Conservation (phyloP, 108 stramenopile species). For the Skeletonema tropicum region DNA sequence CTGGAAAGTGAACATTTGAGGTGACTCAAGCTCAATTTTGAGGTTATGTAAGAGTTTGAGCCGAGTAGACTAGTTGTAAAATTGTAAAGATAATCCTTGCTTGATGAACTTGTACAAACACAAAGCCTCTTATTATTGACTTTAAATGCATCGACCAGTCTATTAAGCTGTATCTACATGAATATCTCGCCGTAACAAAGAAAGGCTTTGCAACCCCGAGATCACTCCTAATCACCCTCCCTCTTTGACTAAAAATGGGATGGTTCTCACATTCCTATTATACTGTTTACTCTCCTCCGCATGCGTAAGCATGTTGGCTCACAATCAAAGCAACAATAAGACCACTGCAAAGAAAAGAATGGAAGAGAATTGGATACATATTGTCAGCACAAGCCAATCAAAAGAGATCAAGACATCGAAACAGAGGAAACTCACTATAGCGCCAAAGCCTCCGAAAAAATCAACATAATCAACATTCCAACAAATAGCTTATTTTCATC, state of each 20-base stretch:
- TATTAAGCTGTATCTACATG: slow-evolving; percentile 6
- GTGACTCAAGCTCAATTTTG: neutral
- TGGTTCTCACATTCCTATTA: neutral
- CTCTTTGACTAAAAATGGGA: neutral
- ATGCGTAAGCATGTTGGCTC: slow-evolving; percentile 64
- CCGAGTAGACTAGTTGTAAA: neutral
- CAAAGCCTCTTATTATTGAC: slow-evolving; percentile 3
- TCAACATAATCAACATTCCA: slow-evolving; percentile 89
- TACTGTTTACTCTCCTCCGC: slow-evolving; percentile 20
- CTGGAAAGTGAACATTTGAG: neutral
- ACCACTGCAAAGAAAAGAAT: slow-evolving; percentile 32
- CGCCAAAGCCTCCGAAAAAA: slow-evolving; percentile 84
- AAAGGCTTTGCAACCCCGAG: neutral
- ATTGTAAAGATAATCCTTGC: neutral
- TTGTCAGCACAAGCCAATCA: neutral
- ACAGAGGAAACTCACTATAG: slow-evolving; percentile 56
- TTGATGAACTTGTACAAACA: neutral
- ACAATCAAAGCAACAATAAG: slow-evolving; percentile 75
- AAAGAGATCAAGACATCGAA: neutral
- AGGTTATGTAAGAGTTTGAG: neutral
- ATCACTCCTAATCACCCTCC: neutral
- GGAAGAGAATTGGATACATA: neutral
- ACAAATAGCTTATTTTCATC: slow-evolving; percentile 88
- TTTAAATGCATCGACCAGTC: neutral
- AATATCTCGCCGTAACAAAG: neutral